These are phyloP conservation scores for Hyaloscypha variabilis DNA, from an alignment of 495 filamentous ascomycete genomes.

Conservation along the genomic window DNA sequence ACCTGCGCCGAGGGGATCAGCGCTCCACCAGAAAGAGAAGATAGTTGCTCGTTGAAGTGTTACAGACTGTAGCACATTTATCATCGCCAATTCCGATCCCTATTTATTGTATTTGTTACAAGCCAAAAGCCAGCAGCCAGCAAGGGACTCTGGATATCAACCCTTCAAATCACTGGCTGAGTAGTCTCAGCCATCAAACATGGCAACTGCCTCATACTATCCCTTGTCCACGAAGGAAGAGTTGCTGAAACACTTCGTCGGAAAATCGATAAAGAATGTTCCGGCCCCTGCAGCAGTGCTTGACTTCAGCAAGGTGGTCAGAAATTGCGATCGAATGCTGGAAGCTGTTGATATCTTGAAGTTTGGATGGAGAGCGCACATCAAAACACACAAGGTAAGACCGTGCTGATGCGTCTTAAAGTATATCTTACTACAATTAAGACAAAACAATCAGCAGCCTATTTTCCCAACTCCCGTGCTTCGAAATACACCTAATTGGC, in stretches of 20 bases:
- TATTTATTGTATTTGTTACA: too few relatives aligned
- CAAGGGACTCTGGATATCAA: too few relatives aligned
- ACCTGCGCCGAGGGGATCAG: neutral
- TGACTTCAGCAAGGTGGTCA: slow-evolving; percentile 65
- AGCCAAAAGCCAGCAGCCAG: too few relatives aligned
- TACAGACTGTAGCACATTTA: neutral
- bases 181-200: slow-evolving; percentile 14
- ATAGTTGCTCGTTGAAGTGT: neutral
- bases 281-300: slow-evolving; percentile 70
- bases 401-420: neutral
- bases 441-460: too few relatives aligned
- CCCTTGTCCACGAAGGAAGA: slow-evolving; percentile 40
- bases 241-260: slow-evolving; percentile 55
- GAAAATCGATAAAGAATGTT: slow-evolving; percentile 61
- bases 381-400: slow-evolving; percentile 84
- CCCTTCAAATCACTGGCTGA: neutral
- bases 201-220: slow-evolving; percentile 24
- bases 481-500: neutral
- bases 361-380: slow-evolving; percentile 76
- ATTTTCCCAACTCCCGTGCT: too few relatives aligned
- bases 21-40: neutral
- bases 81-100: neutral
- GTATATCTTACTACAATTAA: neutral
- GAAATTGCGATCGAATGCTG: slow-evolving; percentile 77
- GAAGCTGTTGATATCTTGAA: slow-evolving; percentile 58